Conservation (phyloP, 441 rosid species). For the Bocquillonia castaneifolia region DNA sequence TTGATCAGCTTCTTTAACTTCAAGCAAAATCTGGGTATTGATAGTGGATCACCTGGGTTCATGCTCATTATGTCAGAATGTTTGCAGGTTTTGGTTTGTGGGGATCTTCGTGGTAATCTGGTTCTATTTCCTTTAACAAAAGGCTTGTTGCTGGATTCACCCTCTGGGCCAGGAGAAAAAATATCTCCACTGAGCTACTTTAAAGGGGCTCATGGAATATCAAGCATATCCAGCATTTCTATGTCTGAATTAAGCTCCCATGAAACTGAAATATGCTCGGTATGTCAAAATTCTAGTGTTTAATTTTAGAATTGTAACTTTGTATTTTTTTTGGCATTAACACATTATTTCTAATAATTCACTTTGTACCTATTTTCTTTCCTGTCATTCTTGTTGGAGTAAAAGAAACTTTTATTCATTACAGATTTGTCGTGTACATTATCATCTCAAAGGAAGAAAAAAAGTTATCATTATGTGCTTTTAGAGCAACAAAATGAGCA, state of each 20-base stretch:
- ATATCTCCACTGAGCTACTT: slow-evolving; percentile 62
- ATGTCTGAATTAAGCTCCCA: slow-evolving; percentile 43
- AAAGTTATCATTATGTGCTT: not conserved
- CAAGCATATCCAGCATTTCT: slow-evolving; percentile 66
- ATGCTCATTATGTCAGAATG: slow-evolving; percentile 22
- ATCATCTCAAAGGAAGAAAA: slow-evolving; percentile 10
- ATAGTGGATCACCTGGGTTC: not conserved
- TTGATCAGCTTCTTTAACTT: slow-evolving; percentile 11
- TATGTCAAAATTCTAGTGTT: slow-evolving; percentile 31
- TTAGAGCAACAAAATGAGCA: slow-evolving; percentile 6
- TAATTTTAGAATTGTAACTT: slow-evolving; percentile 10
- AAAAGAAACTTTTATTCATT: not conserved
- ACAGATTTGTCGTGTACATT: slow-evolving; percentile 10
- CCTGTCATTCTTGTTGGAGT: not conserved
- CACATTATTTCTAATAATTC: not conserved
- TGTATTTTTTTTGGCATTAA: slow-evolving; percentile 9
- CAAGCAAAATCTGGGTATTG: not conserved
- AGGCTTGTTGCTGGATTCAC: slow-evolving; percentile 35
- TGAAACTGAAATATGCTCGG: slow-evolving; percentile 73
- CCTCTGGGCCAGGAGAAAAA: slow-evolving; percentile 35
- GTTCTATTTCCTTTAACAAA: slow-evolving; percentile 64
- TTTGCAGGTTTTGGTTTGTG: slow-evolving; percentile 82
- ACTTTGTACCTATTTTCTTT: too few relatives aligned
- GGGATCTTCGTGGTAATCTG: slow-evolving; percentile 92
- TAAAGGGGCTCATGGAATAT: slow-evolving; percentile 96